A percentile compares a stretch with the other conserved stretches of the same genome.
phyloP scores from a whole-genome alignment of 2,329 filamentous ascomycete species.

The Claviceps sorghi region DNA sequence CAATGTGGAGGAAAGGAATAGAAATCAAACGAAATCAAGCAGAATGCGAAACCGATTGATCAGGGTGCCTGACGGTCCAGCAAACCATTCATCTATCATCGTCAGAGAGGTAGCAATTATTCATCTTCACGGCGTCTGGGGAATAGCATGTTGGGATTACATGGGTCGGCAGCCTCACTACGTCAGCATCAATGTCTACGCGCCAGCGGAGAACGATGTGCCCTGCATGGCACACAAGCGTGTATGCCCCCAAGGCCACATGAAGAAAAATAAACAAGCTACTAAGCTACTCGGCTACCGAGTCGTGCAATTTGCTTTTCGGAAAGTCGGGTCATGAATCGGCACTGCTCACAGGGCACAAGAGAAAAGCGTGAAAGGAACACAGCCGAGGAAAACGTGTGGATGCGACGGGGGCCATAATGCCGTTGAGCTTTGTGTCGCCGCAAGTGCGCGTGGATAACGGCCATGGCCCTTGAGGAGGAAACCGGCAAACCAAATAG shows the following conservation, averaged over 20 bases:
- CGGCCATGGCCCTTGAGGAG: background rate
- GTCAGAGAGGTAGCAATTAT: background rate
- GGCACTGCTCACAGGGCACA: background rate
- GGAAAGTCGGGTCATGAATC: background rate
- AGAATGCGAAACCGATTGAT: no score
- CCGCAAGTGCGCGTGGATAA: slow-evolving; percentile 1
- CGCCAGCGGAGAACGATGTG: no score
- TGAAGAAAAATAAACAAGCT: no score
- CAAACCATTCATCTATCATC: background rate
- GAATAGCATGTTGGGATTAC: background rate
- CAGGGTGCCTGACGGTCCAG: background rate
- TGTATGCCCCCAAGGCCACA: background rate
- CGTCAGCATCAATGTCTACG: background rate
- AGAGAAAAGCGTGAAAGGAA: background rate
- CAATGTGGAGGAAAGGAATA: no score
- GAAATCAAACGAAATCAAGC: no score
- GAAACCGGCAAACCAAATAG: background rate
- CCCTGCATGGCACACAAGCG: no score
- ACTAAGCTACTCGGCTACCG: background rate
- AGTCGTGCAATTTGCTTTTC: background rate
- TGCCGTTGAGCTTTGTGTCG: background rate
- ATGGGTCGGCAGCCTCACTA: background rate
- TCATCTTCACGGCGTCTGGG: background rate
- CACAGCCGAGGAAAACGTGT: background rate
- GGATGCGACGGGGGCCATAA: slow-evolving; percentile 1